Conservation (phyloP, 1,139 yeast species). For the Geotrichum cucujoidarum region DNA sequence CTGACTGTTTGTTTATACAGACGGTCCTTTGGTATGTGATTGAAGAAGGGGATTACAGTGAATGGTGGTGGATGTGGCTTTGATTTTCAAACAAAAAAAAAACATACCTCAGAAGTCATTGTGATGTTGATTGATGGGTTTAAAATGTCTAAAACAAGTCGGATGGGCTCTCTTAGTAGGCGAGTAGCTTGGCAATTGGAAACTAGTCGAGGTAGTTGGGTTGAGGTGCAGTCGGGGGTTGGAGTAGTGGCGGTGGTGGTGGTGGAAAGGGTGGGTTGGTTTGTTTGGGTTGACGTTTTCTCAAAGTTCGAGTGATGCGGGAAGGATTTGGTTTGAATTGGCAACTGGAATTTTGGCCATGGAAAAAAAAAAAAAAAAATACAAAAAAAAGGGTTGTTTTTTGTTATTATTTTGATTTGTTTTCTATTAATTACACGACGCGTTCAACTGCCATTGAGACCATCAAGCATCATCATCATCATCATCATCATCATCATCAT, state of each 20-base stretch:
- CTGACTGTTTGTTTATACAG: too few species aligned
- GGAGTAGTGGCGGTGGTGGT: too few species aligned
- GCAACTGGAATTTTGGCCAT: background rate
- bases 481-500: too few species aligned
- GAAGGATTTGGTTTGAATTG: background rate
- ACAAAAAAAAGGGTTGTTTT: background rate
- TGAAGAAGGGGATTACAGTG: too few species aligned
- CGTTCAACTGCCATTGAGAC: background rate
- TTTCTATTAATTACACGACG: background rate
- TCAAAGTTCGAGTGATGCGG: background rate
- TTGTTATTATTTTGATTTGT: background rate
- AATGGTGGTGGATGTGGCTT: too few species aligned
- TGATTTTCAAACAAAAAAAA: background rate
- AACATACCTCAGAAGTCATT: conserved; percentile 15
- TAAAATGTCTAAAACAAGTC: too few species aligned
- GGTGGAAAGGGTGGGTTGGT: background rate
- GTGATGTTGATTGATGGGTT: background rate
- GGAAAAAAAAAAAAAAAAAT: conserved; percentile 1
- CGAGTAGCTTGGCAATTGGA: too few species aligned
- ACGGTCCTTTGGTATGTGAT: too few species aligned
- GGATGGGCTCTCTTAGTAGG: too few species aligned
- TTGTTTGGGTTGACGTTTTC: background rate
- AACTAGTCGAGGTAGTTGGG: too few species aligned
- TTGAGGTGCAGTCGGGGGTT: too few species aligned
- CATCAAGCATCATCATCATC: too few species aligned